Evolutionary conservation across 306 rosid species (phyloP).

Genomic region (apple (Malus domestica)): ASM211411v1 NC_041793.1:33996501-33997000

Average conservation of each 20-base stretch:
- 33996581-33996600: conserved; percentile 10
- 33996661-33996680: not conserved
- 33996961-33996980: not conserved
- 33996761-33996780: not conserved
- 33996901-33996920: not conserved
- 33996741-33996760: not conserved
- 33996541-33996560: not conserved
- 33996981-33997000: not conserved
- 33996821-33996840: not conserved
- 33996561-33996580: not conserved
- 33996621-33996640: not conserved
- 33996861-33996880: conserved; percentile 1
- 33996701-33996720: not conserved
- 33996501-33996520: not conserved
- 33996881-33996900: conserved; percentile 1
- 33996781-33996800: not conserved
- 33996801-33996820: not conserved
- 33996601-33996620: not conserved
- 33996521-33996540: not conserved
- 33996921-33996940: not conserved
- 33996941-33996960: not conserved
- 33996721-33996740: not conserved
- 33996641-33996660: not conserved
- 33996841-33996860: not conserved
- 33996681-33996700: not conserved